Evolutionary conservation across 345 rosid species (phyloP).

Genomic region (Hibiscus mutabilis): DNA sequence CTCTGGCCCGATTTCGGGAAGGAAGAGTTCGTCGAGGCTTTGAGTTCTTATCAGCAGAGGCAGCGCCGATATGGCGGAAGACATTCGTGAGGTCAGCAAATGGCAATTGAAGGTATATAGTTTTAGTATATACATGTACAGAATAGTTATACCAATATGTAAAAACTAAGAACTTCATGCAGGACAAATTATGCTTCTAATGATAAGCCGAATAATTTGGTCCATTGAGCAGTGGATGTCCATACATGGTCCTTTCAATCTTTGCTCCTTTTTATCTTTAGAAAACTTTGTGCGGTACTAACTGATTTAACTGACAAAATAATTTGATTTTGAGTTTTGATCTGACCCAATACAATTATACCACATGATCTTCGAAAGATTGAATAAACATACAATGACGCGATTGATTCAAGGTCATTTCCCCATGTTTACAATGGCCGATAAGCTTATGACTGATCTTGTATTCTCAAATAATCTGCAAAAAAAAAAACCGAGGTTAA

Average conservation of each 20-base stretch:
- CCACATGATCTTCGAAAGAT: neutral
- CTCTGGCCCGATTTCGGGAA: conserved; percentile 85
- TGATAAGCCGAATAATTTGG: neutral
- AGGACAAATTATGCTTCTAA: no score
- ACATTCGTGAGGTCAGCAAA: conserved; percentile 15
- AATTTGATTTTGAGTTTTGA: neutral
- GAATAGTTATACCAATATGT: neutral
- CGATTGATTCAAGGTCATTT: neutral
- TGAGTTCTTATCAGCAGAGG: conserved; percentile 59
- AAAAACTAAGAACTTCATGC: neutral
- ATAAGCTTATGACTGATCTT: conserved; percentile 3
- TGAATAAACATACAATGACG: neutral
- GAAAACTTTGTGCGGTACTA: neutral
- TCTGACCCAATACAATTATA: neutral
- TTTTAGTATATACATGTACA: neutral
- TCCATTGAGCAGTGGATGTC: neutral
- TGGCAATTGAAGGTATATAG: neutral
- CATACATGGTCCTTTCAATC: neutral
- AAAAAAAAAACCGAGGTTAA: conserved; percentile 27
- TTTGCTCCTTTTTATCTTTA: neutral
- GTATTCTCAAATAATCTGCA: conserved; percentile 28
- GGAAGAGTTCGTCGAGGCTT: conserved; percentile 46
- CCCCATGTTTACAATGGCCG: neutral
- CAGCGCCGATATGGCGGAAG: conserved; percentile 64
- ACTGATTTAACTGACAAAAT: neutral